Percentiles rank a stretch among this genome's conserved stretches.
These are phyloP conservation scores for Suhomyces bolitotheri DNA, from an alignment of 1,139 yeast genomes.

Conservation along the genomic window DNA sequence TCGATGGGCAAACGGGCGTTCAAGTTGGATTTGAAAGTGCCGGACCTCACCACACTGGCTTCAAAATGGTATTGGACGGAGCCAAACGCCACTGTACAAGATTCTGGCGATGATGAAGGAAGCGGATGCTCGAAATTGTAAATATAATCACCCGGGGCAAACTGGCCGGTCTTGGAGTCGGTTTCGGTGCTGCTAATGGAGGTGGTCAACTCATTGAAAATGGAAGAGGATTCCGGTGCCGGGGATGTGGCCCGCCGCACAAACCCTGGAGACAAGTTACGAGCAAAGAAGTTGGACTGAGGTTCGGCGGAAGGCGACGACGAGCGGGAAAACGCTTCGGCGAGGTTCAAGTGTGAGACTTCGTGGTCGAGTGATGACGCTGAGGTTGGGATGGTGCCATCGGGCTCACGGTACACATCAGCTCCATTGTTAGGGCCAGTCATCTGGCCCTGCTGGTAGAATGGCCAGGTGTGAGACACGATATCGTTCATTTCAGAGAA, in stretches of 20 bases:
- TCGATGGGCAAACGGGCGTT: conserved; percentile 62
- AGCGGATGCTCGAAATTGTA: conserved; percentile 90
- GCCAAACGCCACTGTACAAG: conserved; percentile 79
- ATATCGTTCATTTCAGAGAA: conserved; percentile 65
- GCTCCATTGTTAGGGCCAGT: conserved; percentile 54
- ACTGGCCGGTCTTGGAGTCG: conserved; percentile 31
- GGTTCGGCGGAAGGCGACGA: conserved; percentile 7
- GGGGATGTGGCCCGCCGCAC: conserved; percentile 46
- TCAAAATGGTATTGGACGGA: conserved; percentile 68
- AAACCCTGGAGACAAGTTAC: conserved; percentile 32
- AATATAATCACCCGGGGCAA: conserved; percentile 81
- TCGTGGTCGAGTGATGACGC: conserved; percentile 26
- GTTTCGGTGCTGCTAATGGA: conserved; percentile 22
- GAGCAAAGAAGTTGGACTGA: conserved; percentile 25
- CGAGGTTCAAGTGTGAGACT: conserved; percentile 34
- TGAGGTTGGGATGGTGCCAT: conserved; percentile 15
- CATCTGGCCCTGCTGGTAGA: conserved; percentile 53
- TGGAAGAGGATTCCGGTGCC: conserved; percentile 9
- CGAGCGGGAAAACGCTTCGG: conserved; percentile 19
- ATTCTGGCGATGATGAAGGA: conserved; percentile 80
- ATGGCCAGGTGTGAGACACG: conserved; percentile 89
- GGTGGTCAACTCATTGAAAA: conserved; percentile 23
- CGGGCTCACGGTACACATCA: conserved; percentile 44
- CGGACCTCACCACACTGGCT: conserved; percentile 69
- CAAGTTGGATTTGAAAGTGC: conserved; percentile 81